Conservation (phyloP, 345 rosid genomes). For the Gynandropsis gynandra region DNA sequence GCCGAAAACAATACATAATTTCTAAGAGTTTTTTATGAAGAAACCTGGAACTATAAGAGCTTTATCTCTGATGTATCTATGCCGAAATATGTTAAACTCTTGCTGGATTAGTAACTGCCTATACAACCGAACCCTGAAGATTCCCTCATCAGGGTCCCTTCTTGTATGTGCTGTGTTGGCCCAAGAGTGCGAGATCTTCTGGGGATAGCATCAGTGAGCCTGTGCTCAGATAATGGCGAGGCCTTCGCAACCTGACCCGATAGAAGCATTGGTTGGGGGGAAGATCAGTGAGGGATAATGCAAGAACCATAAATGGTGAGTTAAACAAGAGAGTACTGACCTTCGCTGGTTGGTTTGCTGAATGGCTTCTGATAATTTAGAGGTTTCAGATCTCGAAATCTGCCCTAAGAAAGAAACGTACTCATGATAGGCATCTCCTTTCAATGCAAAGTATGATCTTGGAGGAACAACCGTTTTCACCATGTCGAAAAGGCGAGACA, state of each 20-base stretch:
- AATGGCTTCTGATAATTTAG: conserved; percentile 39
- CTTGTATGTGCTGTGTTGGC: conserved; percentile 29
- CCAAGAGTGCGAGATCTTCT: conserved; percentile 60
- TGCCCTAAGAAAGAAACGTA: conserved; percentile 57
- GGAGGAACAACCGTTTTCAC: conserved; percentile 51
- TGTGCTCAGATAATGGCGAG: conserved; percentile 61
- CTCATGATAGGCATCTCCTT: conserved; percentile 59
- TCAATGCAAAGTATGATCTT: conserved; percentile 42
- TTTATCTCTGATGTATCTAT: background rate
- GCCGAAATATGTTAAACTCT: conserved; percentile 12
- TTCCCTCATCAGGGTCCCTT: conserved; percentile 17
- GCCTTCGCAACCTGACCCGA: conserved; percentile 44
- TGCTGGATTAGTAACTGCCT: conserved; percentile 9
- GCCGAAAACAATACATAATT: background rate
- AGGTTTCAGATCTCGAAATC: conserved; percentile 63
- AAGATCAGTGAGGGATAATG: background rate
- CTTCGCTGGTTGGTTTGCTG: conserved; percentile 37
- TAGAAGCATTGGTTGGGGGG: conserved; percentile 16
- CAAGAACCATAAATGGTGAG: background rate
- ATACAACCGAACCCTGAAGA: conserved; percentile 15
- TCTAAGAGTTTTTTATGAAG: background rate
- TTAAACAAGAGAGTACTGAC: conserved; percentile 27
- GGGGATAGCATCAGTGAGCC: conserved; percentile 50
- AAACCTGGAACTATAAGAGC: background rate
- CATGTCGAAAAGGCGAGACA: conserved; percentile 30